phyloP scores from a whole-genome alignment of 169 alveolate genomes.

The Plasmodium vinckei region DNA sequence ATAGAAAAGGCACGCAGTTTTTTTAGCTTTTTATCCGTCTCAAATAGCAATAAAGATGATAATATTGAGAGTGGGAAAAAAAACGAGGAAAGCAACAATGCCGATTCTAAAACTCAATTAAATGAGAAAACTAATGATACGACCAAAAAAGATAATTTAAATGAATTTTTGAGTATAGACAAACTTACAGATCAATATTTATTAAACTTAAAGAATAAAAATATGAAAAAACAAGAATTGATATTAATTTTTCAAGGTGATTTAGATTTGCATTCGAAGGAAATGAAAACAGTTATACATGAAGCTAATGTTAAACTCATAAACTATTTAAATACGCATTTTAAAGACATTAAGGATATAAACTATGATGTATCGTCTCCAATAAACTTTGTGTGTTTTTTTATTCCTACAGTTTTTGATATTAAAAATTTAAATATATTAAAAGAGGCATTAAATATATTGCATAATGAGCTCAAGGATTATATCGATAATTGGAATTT shows the following conservation, averaged over 20 bases:
- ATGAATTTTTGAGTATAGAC: conserved; percentile 1
- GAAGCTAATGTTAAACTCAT: conserved; percentile 17
- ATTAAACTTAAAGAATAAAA: conserved; percentile 19
- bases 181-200: conserved; percentile 58
- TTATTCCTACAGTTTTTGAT: conserved; percentile 61
- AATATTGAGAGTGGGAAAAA: neutral
- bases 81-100: neutral
- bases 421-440: conserved; percentile 38
- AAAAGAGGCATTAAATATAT: conserved; percentile 46
- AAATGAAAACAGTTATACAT: conserved; percentile 26
- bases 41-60: neutral
- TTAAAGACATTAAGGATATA: conserved; percentile 24
- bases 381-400: conserved; percentile 62
- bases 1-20: neutral
- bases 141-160: neutral
- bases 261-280: conserved; percentile 23
- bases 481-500: conserved; percentile 68
- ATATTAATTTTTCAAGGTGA: conserved; percentile 51
- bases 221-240: conserved; percentile 38
- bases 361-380: conserved; percentile 49
- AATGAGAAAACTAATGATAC: neutral
- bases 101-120: neutral
- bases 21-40: conserved; percentile 14
- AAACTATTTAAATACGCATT: conserved; percentile 24
- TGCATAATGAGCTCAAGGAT: conserved; percentile 22